phyloP scores from a whole-genome alignment of 2,329 filamentous ascomycete genomes.

The Cladorrhinum sp. region DNA sequence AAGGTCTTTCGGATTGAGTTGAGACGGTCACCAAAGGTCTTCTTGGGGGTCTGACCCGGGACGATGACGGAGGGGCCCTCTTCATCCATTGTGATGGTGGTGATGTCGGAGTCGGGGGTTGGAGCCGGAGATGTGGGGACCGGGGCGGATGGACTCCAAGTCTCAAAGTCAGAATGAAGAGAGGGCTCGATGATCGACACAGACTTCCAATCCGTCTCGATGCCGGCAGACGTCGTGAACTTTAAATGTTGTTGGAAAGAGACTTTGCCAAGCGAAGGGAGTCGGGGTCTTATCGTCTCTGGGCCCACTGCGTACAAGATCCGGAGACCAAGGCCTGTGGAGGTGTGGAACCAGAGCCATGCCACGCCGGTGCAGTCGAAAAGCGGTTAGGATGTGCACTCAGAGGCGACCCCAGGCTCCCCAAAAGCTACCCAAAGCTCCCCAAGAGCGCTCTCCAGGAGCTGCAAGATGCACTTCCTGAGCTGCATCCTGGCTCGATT shows the following conservation, averaged over 20 bases:
- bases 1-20: conserved; percentile 41
- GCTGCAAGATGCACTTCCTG: too few species aligned
- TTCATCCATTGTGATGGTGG: conserved; percentile 43
- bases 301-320: not conserved
- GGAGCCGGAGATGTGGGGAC: not conserved
- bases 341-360: conserved; percentile 6
- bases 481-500: not conserved
- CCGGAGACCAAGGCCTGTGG: conserved; percentile 4
- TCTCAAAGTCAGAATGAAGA: not conserved
- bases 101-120: not conserved
- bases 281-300: conserved; percentile 2
- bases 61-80: conserved; percentile 53
- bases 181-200: not conserved
- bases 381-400: conserved; percentile 8
- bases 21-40: conserved; percentile 33
- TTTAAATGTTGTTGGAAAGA: conserved; percentile 1
- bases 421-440: too few species aligned
- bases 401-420: too few species aligned
- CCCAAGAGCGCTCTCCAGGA: not conserved
- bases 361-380: not conserved
- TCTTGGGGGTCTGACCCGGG: conserved; percentile 37
- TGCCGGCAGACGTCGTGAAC: not conserved
- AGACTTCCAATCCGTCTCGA: conserved; percentile 1
- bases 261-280: not conserved
- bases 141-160: not conserved